These are phyloP conservation scores for Larix kaempferi DNA, from an alignment of 75 land plant genomes.

Conservation along the genomic window DNA sequence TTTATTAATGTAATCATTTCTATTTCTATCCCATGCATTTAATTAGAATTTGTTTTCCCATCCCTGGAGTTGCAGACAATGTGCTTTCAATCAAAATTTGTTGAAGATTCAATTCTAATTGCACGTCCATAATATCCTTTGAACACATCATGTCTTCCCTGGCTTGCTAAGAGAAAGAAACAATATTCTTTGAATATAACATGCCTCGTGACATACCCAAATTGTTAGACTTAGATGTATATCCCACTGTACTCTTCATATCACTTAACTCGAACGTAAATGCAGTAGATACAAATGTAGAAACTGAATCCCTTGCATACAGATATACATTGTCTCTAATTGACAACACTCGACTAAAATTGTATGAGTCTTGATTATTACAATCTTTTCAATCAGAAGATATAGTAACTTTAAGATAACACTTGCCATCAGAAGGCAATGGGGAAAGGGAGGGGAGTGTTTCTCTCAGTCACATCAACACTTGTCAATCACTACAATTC, in stretches of 20 bases:
- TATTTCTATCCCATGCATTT: not conserved
- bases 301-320: not conserved
- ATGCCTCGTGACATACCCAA: not conserved
- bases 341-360: not conserved
- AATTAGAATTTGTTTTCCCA: not conserved
- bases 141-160: not conserved
- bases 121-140: not conserved
- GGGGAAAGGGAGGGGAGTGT: no score
- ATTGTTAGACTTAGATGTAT: not conserved
- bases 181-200: not conserved
- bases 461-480: not conserved
- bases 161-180: not conserved
- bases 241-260: not conserved
- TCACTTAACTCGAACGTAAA: not conserved
- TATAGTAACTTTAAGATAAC: not conserved
- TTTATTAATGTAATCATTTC: not conserved
- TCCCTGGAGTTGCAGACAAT: not conserved
- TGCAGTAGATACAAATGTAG: not conserved
- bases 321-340: not conserved
- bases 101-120: not conserved
- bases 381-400: not conserved
- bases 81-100: not conserved
- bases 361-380: not conserved
- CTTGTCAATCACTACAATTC: no score
- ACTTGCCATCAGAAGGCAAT: not conserved